Conservation (phyloP, 2,329 filamentous ascomycete genomes). For the Epichloe sibirici region DNA sequence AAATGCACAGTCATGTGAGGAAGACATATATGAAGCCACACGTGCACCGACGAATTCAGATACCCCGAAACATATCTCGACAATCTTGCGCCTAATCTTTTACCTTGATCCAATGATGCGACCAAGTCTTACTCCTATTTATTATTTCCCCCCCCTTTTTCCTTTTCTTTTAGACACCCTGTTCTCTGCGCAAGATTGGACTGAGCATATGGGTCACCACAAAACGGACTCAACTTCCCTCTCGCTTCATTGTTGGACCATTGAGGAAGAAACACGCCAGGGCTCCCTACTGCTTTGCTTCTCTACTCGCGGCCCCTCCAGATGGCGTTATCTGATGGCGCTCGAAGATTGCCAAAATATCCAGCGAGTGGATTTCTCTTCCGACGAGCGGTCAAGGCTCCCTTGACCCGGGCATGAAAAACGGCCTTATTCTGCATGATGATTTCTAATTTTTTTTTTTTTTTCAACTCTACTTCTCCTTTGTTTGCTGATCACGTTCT, state of each 20-base stretch:
- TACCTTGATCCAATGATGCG: background rate
- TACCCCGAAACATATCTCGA: constrained; percentile 1
- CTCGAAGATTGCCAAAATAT: no score
- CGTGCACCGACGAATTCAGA: constrained; percentile 2
- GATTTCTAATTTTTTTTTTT: no score
- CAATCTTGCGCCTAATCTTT: background rate
- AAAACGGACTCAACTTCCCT: background rate
- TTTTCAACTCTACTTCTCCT: background rate
- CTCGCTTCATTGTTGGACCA: background rate
- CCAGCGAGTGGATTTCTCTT: no score
- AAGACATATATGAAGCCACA: background rate
- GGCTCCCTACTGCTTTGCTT: no score
- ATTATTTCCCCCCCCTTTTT: background rate
- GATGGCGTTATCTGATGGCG: no score
- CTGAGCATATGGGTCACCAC: background rate
- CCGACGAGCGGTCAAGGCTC: no score
- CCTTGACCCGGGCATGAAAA: no score
- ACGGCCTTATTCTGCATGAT: no score
- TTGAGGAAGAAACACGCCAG: no score
- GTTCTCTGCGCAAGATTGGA: background rate
- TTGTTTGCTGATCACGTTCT: background rate
- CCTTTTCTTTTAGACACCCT: no score
- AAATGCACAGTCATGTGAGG: constrained; percentile 50
- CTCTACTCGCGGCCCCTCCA: no score
- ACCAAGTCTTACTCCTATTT: background rate